These are phyloP conservation scores for Gossypium bickii DNA, from an alignment of 345 rosid species.

Conservation along the genomic window DNA sequence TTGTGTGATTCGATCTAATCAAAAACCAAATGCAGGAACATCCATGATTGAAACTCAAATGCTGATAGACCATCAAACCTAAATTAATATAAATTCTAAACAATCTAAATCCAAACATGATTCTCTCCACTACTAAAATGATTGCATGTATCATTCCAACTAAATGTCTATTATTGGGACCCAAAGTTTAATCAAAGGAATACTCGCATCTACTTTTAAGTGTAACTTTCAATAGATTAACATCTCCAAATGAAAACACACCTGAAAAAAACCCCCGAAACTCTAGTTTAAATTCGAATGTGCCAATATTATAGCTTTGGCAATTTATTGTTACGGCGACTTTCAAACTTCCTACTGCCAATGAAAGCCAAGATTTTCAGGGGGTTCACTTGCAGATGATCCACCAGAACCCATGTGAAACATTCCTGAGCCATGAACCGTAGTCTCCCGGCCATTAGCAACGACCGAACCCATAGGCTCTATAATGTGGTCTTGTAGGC, in stretches of 20 bases:
- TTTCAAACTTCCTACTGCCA: slow-evolving; percentile 42
- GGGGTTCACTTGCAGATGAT: slow-evolving; percentile 38
- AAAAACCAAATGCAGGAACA: too few relatives aligned
- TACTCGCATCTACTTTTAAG: too few relatives aligned
- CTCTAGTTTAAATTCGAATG: neutral
- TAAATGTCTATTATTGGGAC: too few relatives aligned
- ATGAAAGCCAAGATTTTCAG: slow-evolving; percentile 44
- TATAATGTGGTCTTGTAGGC: slow-evolving; percentile 24
- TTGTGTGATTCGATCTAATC: too few relatives aligned
- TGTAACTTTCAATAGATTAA: neutral
- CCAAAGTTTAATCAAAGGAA: too few relatives aligned
- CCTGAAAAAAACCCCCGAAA: neutral
- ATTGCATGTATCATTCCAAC: too few relatives aligned
- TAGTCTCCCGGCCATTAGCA: slow-evolving; percentile 25
- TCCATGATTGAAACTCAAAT: too few relatives aligned
- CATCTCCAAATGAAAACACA: neutral
- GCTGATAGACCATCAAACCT: too few relatives aligned
- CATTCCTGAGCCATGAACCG: slow-evolving; percentile 26
- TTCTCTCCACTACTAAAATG: too few relatives aligned
- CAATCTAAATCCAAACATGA: too few relatives aligned
- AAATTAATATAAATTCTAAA: too few relatives aligned
- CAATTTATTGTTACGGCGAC: neutral
- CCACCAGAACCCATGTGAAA: slow-evolving; percentile 32
- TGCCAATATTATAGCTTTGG: neutral
- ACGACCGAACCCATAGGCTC: slow-evolving; percentile 24